These are phyloP conservation scores for Venturia effusa DNA, from an alignment of 2,329 filamentous ascomycete species.

Conservation along the genomic window DNA sequence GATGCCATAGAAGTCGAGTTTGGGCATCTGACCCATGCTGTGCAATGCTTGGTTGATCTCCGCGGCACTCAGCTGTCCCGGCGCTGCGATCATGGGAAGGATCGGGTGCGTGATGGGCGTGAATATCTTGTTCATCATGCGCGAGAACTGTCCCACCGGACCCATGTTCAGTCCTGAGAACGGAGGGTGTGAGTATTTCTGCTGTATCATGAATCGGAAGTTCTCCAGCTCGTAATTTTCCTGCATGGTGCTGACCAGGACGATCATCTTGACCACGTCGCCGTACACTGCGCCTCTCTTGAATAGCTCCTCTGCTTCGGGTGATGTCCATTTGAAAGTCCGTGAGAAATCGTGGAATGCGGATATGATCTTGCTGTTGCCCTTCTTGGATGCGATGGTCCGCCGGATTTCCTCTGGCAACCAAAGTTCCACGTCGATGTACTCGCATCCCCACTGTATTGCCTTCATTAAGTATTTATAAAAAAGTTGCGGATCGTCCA, in stretches of 20 bases:
- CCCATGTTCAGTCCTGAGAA: constrained; percentile 84
- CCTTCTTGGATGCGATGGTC: constrained; percentile 56
- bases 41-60: constrained; percentile 74
- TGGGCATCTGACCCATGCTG: constrained; percentile 69
- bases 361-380: constrained; percentile 79
- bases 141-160: constrained; percentile 71
- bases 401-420: constrained; percentile 65
- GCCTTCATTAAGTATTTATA: constrained; percentile 73
- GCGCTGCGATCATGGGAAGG: constrained; percentile 72
- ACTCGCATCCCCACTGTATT: constrained; percentile 82
- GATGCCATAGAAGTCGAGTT: constrained; percentile 71
- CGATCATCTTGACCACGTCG: constrained; percentile 87
- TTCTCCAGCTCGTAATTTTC: constrained; percentile 88
- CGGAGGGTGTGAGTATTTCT: constrained; percentile 59
- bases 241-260: constrained; percentile 68
- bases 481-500: constrained; percentile 65
- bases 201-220: constrained; percentile 66
- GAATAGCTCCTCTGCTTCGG: constrained; percentile 61
- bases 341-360: constrained; percentile 85
- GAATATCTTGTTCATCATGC: constrained; percentile 75
- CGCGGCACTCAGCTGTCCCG: constrained; percentile 73
- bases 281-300: constrained; percentile 61
- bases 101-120: constrained; percentile 81
- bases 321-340: constrained; percentile 70
- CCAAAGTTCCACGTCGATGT: constrained; percentile 83